phyloP scores from a whole-genome alignment of 345 rosid genomes.

The Gossypium stocksii region DNA sequence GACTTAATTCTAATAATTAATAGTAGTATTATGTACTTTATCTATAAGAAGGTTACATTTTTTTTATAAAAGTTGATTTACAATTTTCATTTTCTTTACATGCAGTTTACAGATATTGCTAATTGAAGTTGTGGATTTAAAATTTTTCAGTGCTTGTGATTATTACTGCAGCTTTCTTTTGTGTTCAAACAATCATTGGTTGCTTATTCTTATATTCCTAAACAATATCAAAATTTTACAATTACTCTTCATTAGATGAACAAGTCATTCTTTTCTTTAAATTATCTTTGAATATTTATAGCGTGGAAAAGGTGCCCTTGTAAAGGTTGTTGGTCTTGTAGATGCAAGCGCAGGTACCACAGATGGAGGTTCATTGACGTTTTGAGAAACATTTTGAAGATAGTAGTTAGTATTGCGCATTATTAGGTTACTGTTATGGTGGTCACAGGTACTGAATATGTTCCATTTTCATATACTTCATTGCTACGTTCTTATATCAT shows the following conservation, averaged over 20 bases:
- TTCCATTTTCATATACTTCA: constrained; percentile 6
- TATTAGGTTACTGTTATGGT: constrained; percentile 85
- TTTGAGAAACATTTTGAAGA: constrained; percentile 66
- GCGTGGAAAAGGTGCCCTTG: constrained; percentile 76
- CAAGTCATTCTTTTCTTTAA: not conserved
- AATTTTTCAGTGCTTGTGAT: not conserved
- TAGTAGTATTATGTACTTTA: not conserved
- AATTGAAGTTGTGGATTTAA: constrained; percentile 3
- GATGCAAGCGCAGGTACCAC: constrained; percentile 87
- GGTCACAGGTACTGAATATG: constrained; percentile 75
- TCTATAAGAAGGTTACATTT: not conserved
- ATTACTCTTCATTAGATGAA: not conserved
- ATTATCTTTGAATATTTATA: constrained; percentile 18
- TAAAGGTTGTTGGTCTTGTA: constrained; percentile 81
- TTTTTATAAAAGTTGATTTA: not conserved
- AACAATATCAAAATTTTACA: constrained; percentile 6
- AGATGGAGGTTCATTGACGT: constrained; percentile 84
- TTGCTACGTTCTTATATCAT: not conserved
- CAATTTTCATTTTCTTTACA: not conserved
- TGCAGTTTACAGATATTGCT: not conserved
- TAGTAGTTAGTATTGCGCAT: constrained; percentile 68
- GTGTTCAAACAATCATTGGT: not conserved
- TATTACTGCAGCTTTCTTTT: constrained; percentile 7
- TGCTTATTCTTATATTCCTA: not conserved
- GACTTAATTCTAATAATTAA: not conserved